Base-by-base conservation (phyloP, 2,329 filamentous ascomycete genomes). In the Fusarium torulosum region DNA sequence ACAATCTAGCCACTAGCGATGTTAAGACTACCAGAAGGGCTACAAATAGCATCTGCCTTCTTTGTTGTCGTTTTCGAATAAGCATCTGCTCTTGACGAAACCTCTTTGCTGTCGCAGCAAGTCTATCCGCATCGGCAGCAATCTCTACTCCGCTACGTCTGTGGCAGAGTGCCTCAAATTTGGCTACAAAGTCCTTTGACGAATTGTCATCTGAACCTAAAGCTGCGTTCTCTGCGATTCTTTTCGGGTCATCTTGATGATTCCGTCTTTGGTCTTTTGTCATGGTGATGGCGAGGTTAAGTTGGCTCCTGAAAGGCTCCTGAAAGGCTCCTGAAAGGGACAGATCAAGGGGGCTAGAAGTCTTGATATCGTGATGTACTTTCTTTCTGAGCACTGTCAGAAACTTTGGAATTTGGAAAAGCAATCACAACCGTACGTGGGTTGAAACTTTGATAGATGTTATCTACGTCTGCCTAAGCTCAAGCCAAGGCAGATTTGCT, bases 401-500 rank as follows among this genome's bases (percentile, higher is more conserved):
- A n/a, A n/a, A 10, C 4, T 8, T 17, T n/a, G 8, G 9, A 10
- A 37, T 7, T 19, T n/a, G 2, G 11, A 10, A 6, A 17, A n/a
- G 17, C 9, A 8, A n/a, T 10, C 21, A 27, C 5, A 17, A 11
- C 23, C 17, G 5, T 27, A 6, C 7, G 2, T 10, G 4, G 17
- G 41, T 6, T 15, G 20, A 6, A 2, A 2, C 27, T 13, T 15
- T 31, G 0, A 8, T 6, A 11, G 2, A 14, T 1, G 21, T 5
- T 15, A 3, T 29, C 4, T 2, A 9, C 49, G 50, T 63, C 46
- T 53, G 51, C 63, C 63, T 66, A 15, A 15, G 20, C 19, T 19
- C 17, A 37, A 53, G 51, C 57, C 33, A 63, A 63, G 63, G 63
- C 63, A 50, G 58, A 66, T 19, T 67, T 37, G 8, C 35, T 37